Base-by-base conservation (phyloP, 179 eudicot genomes). In the Nepenthes alata region DNA sequence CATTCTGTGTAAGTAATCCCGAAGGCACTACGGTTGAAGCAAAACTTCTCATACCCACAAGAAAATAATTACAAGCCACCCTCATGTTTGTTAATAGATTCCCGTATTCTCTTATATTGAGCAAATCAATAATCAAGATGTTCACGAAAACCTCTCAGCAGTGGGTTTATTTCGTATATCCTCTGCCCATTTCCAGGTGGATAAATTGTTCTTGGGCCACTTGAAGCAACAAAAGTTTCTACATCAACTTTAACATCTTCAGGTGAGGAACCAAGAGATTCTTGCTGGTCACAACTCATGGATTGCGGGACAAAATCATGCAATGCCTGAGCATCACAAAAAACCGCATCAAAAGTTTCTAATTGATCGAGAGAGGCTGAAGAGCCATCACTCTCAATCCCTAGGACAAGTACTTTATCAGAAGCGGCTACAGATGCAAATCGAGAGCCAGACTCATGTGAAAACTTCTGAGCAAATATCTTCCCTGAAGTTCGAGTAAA, bases 1-100 rank as follows among this genome's bases (percentile, higher is more conserved):
- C 96, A 93, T 74, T 93, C 98, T 73, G 93, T 81, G 72, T 89
- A 93, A 12, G 88, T 93, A 63, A 89, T 85, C 60, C 98, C 98
- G 39, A 82, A 72, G 35, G 74, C 83, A 76, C 98, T 90, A 73
- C 91, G 84, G 67, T 52, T 75, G 73, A 93, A 93, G 67, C 98
- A 97, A 73, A 87, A 67, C 70, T 83, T 85, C 74, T 87, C 97
- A 71, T 90, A 90, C 58, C 98, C 96, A 61, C 95, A 87, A 72
- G 98, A 93, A 81, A 93, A 90, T 49, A 47, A 70, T 74, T 93
- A 94, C 75, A 93, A 63, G 67, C 98, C 95, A 77, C 96, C 98
- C 72, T 93, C 98, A 71, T 65, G 61, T 65, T 78, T 81, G 78
- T 90, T 87, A 72, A 89, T 93, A 50, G 74, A 80, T 62, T 85